Evolutionary conservation across 2,329 filamentous ascomycete genomes (phyloP).

Genomic region (Xylariaceae sp.): DNA sequence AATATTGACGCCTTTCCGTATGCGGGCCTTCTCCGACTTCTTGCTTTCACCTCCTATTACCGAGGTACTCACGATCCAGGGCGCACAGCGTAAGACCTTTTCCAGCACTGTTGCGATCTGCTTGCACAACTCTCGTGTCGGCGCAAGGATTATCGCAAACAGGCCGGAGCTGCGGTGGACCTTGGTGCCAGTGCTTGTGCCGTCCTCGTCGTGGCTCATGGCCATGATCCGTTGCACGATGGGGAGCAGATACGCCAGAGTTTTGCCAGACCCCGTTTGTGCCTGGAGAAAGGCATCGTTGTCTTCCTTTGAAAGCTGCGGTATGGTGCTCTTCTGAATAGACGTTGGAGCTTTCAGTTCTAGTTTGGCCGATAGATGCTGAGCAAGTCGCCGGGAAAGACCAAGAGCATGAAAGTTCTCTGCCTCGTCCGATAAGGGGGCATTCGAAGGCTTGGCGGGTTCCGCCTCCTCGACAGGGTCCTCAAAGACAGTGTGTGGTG

Average conservation of each 20-base stretch:
- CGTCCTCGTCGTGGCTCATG: slow-evolving; percentile 59
- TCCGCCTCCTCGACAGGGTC: slow-evolving; percentile 48
- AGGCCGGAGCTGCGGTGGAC: slow-evolving; percentile 83
- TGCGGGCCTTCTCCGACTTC: slow-evolving; percentile 82
- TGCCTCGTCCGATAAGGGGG: slow-evolving; percentile 78
- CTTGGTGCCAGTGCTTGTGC: slow-evolving; percentile 42
- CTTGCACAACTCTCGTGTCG: slow-evolving; percentile 89
- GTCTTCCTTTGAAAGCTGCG: slow-evolving; percentile 75
- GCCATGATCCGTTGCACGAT: slow-evolving; percentile 85
- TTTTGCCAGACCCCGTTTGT: slow-evolving; percentile 96
- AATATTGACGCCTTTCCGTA: slow-evolving; percentile 94
- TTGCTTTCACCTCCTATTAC: slow-evolving; percentile 70
- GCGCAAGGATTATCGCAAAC: slow-evolving; percentile 91
- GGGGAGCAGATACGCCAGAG: slow-evolving; percentile 89
- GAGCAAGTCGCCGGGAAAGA: slow-evolving; percentile 74
- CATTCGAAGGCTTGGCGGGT: slow-evolving; percentile 78
- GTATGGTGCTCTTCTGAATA: slow-evolving; percentile 87
- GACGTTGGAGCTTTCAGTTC: slow-evolving; percentile 87
- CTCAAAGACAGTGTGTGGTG: slow-evolving; percentile 61
- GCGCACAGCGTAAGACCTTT: slow-evolving; percentile 79
- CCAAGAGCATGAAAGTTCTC: slow-evolving; percentile 85
- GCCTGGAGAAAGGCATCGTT: slow-evolving; percentile 95
- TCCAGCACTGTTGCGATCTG: slow-evolving; percentile 89
- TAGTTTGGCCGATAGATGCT: slow-evolving; percentile 81
- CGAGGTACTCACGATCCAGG: slow-evolving; percentile 90